These are phyloP conservation scores for Xylariaceae sp. DNA, from an alignment of 2,329 filamentous ascomycete species.

Conservation along the genomic window DNA sequence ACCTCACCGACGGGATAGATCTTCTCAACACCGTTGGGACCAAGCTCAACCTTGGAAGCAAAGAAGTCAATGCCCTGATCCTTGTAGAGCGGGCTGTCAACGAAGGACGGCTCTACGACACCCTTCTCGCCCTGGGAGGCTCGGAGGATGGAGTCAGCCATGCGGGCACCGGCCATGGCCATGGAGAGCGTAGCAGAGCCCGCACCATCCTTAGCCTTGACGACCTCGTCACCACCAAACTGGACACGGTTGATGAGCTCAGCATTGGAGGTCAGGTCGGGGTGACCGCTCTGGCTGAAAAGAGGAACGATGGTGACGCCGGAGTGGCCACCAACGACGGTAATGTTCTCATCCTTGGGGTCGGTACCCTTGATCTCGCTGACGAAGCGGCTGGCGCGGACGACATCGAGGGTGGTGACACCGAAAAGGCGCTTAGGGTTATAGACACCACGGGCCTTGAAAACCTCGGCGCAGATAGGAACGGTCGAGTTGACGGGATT, in stretches of 20 bases:
- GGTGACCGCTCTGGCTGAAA: conserved; percentile 91
- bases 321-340: conserved; percentile 95
- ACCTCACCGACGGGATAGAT: conserved; percentile 86
- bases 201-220: conserved; percentile 98
- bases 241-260: conserved; percentile 92
- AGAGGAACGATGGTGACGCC: conserved; percentile 98
- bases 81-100: conserved; percentile 97
- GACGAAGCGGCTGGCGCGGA: conserved; percentile 97
- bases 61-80: conserved; percentile 98
- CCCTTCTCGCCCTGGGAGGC: conserved; percentile 93
- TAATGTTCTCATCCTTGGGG: conserved; percentile 91
- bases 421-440: conserved; percentile 99
- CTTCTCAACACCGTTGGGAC: conserved; percentile 94
- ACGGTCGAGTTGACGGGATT: conserved; percentile 99
- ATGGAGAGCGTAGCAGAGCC: conserved; percentile 98
- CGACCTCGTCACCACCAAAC: conserved; percentile 98
- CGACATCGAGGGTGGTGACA: conserved; percentile 98
- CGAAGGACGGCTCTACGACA: conserved; percentile 93
- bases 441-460: conserved; percentile 95
- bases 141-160: conserved; percentile 91
- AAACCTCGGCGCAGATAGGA: conserved; percentile 95
- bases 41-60: conserved; percentile 92
- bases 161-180: conserved; percentile 88
- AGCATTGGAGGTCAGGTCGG: conserved; percentile 78
- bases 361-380: conserved; percentile 90